phyloP scores from a whole-genome alignment of 2,329 filamentous ascomycete genomes.

The Aspergillus transmontanensis region DNA sequence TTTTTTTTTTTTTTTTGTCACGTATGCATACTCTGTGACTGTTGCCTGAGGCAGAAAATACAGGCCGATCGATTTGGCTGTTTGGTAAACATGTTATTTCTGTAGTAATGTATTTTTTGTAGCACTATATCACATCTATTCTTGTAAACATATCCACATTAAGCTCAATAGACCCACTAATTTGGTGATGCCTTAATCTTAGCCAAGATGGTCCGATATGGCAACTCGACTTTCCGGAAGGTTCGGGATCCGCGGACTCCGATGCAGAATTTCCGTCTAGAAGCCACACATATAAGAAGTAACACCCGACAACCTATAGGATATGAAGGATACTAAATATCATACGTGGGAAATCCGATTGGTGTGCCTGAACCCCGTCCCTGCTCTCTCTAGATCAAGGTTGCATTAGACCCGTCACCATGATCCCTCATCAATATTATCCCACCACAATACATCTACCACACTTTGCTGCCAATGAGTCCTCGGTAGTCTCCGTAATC shows the following conservation, averaged over 20 bases:
- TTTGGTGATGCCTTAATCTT: too few relatives aligned
- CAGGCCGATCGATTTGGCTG: background rate
- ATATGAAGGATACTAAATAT: background rate
- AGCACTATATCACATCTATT: too few relatives aligned
- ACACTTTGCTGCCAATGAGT: slow-evolving; percentile 64
- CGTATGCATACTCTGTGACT: background rate
- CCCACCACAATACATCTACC: slow-evolving; percentile 61
- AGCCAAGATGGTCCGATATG: slow-evolving; percentile 3
- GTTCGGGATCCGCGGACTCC: slow-evolving; percentile 2
- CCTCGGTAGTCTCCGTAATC: slow-evolving; percentile 58
- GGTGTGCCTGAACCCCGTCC: background rate
- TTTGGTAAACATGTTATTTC: too few relatives aligned
- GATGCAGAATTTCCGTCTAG: background rate
- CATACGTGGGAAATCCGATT: background rate
- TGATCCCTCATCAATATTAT: slow-evolving; percentile 63
- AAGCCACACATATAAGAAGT: background rate
- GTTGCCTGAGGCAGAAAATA: background rate
- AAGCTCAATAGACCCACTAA: too few relatives aligned
- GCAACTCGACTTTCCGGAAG: background rate
- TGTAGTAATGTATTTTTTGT: too few relatives aligned
- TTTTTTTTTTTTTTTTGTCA: background rate
- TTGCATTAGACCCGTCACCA: background rate
- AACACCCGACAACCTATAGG: background rate
- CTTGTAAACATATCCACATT: too few relatives aligned
- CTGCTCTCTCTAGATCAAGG: background rate